Conservation (phyloP, 305 asterid species). For the Vinca major region DNA sequence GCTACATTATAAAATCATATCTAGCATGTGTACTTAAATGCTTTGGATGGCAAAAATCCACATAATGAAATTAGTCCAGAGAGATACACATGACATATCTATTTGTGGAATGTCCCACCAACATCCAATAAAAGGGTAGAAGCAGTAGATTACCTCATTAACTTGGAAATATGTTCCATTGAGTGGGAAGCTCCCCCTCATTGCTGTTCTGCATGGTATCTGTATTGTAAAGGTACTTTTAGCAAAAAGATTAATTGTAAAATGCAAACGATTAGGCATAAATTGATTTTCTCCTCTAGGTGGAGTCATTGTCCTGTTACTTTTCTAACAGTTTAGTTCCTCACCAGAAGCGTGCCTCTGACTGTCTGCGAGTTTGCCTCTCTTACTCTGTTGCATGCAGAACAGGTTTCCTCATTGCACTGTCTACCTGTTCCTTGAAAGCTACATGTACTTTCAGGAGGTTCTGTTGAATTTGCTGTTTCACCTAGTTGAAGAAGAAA, state of each 20-base stretch:
- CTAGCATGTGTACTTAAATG: background rate
- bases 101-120: background rate
- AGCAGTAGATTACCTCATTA: slow-evolving; percentile 53
- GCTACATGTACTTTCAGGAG: slow-evolving; percentile 54
- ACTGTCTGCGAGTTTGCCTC: slow-evolving; percentile 69
- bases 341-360: slow-evolving; percentile 90
- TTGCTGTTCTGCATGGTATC: slow-evolving; percentile 94
- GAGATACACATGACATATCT: background rate
- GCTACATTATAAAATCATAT: background rate
- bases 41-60: background rate
- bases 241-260: slow-evolving; percentile 13
- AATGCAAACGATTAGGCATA: background rate
- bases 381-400: slow-evolving; percentile 50
- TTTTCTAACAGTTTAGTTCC: slow-evolving; percentile 18
- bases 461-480: slow-evolving; percentile 60
- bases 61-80: background rate
- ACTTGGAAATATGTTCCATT: slow-evolving; percentile 96
- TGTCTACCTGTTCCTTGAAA: slow-evolving; percentile 40
- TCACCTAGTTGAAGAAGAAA: slow-evolving; percentile 45
- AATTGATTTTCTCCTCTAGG: background rate
- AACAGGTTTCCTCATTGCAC: slow-evolving; percentile 53
- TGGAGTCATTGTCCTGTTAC: background rate
- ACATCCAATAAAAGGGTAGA: slow-evolving; percentile 5
- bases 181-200: slow-evolving; percentile 88
- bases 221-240: slow-evolving; percentile 22